Evolutionary conservation across 371 early-diverging fungal species (phyloP).

Genomic region (Mortierella sp.): DNA sequence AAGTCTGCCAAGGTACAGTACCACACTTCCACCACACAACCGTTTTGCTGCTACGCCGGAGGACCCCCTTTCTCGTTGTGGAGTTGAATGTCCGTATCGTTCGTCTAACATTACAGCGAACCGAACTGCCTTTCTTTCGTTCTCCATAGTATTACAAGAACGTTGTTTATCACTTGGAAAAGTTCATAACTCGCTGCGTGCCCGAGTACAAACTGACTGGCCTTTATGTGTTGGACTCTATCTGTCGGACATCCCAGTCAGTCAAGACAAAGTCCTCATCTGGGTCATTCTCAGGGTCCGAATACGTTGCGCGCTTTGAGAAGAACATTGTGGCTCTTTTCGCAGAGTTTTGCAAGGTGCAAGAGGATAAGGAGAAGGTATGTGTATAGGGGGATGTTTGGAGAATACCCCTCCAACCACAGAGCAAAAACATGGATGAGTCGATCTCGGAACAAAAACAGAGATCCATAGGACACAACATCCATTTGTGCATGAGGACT

Average conservation of each 20-base stretch:
- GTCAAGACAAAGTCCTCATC: conserved; percentile 45
- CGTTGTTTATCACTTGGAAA: conserved; percentile 64
- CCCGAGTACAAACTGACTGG: conserved; percentile 69
- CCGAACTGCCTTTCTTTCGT: not conserved
- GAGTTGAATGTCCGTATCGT: not conserved
- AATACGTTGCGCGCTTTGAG: conserved; percentile 64
- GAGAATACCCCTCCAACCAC: not conserved
- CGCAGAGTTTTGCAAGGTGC: conserved; percentile 59
- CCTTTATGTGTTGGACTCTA: conserved; percentile 70
- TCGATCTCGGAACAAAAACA: too few species aligned
- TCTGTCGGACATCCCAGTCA: conserved; percentile 59
- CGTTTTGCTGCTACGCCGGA: too few species aligned
- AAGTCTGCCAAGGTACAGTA: conserved; percentile 39
- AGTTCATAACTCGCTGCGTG: conserved; percentile 65
- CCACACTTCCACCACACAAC: too few species aligned
- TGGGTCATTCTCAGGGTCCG: conserved; percentile 48
- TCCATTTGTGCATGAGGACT: too few species aligned
- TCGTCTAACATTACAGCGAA: not conserved
- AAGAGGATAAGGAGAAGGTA: conserved; percentile 62
- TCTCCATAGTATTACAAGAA: conserved; percentile 66
- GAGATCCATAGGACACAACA: too few species aligned
- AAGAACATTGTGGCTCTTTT: conserved; percentile 66
- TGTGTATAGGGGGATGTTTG: conserved; percentile 1
- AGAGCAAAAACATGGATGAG: conserved; percentile 1
- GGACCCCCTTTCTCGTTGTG: too few species aligned